Evolutionary conservation across 2,329 filamentous ascomycete genomes (phyloP).

Genomic region (Fusarium robinianum): DNA sequence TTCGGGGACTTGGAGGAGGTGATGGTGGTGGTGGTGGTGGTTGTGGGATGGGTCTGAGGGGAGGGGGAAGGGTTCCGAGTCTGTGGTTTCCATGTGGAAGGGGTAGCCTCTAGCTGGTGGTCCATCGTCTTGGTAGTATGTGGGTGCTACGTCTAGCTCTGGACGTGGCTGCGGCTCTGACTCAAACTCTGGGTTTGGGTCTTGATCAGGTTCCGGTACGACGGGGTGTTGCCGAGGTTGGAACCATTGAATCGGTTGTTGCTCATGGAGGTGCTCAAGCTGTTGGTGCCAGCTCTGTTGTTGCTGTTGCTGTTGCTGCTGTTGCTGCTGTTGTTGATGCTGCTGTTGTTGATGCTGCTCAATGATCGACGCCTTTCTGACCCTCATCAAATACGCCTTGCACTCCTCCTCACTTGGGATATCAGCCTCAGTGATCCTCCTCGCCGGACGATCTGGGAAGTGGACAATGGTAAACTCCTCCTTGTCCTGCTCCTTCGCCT

Average conservation of each 20-base stretch:
- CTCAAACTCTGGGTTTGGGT: too few species aligned
- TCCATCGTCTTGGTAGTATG: too few species aligned
- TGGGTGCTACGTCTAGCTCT: too few species aligned
- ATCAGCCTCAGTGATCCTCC: conserved; percentile 24
- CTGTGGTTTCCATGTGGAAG: too few species aligned
- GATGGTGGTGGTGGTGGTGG: neutral
- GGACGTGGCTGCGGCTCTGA: too few species aligned
- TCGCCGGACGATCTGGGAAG: conserved; percentile 30
- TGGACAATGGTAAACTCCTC: conserved; percentile 30
- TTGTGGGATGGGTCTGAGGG: neutral
- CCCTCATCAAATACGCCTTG: conserved; percentile 16
- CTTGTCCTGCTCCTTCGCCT: conserved; percentile 6
- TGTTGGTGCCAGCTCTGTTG: neutral
- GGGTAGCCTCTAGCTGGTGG: too few species aligned
- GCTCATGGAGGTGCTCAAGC: too few species aligned
- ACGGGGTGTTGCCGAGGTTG: too few species aligned
- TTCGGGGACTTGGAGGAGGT: neutral
- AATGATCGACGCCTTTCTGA: conserved; percentile 24
- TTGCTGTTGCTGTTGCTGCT: conserved; percentile 2
- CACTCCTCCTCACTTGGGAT: conserved; percentile 35
- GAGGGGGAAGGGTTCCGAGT: neutral
- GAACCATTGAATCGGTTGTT: too few species aligned
- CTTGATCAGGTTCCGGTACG: too few species aligned
- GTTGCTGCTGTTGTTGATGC: conserved; percentile 11
- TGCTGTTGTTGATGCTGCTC: conserved; percentile 14